Evolutionary conservation across 352 stramenopile genomes (phyloP).

Genomic region (Pythium angustatum): DNA sequence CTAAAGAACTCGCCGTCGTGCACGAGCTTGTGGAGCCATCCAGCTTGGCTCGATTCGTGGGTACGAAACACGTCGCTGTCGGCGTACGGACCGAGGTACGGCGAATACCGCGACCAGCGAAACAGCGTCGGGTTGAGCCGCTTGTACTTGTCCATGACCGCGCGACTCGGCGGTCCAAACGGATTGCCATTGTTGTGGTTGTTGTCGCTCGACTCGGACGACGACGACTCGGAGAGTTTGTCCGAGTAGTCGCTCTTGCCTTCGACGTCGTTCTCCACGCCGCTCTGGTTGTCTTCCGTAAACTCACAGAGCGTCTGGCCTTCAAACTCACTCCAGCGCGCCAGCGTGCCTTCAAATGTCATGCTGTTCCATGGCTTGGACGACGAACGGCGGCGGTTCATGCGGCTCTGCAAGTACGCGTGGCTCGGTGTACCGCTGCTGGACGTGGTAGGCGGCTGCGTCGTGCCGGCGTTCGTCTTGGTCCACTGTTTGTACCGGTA

Average conservation of each 20-base stretch:
- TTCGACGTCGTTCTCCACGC: constrained; percentile 20
- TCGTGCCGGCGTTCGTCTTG: constrained; percentile 30
- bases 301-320: constrained; percentile 42
- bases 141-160: constrained; percentile 46
- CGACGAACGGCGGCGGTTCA: constrained; percentile 40
- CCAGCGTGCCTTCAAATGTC: constrained; percentile 57
- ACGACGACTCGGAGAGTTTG: constrained; percentile 30
- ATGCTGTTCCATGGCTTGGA: constrained; percentile 50
- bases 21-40: constrained; percentile 56
- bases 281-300: constrained; percentile 25
- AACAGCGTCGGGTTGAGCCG: constrained; percentile 61
- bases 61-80: constrained; percentile 65
- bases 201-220: constrained; percentile 27
- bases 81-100: constrained; percentile 52
- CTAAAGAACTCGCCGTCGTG: constrained; percentile 75
- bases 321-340: constrained; percentile 60
- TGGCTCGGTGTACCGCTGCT: constrained; percentile 28
- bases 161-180: constrained; percentile 26
- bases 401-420: constrained; percentile 12
- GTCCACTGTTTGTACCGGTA: constrained; percentile 58
- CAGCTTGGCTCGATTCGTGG: constrained; percentile 38
- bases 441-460: background rate
- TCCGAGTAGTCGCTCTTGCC: constrained; percentile 31
- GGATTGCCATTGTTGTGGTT: constrained; percentile 16
- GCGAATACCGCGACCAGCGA: constrained; percentile 54